phyloP scores from a whole-genome alignment of 1,284 basidiomycete genomes.

The Moesziomyces globuligerus region DNA sequence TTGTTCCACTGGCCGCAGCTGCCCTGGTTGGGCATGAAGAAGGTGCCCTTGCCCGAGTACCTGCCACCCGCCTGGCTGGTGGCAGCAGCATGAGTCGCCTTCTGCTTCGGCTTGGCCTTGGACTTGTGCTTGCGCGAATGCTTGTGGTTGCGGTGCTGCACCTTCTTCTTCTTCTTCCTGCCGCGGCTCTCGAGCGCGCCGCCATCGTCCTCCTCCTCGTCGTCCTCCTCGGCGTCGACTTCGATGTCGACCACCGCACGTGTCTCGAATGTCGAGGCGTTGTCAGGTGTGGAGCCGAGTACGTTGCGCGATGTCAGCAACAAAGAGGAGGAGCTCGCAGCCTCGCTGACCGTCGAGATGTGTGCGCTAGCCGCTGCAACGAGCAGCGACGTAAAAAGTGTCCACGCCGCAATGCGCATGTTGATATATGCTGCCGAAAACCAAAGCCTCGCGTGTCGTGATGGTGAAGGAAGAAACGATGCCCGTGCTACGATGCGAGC shows the following conservation, averaged over 20 bases:
- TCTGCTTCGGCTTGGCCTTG: slow-evolving; percentile 3
- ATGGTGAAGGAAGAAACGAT: too few relatives aligned
- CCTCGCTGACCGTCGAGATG: too few relatives aligned
- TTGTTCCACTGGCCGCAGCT: slow-evolving; percentile 38
- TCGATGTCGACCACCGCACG: slow-evolving; percentile 1
- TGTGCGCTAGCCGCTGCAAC: too few relatives aligned
- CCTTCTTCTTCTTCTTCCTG: slow-evolving; percentile 6
- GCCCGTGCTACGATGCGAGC: too few relatives aligned
- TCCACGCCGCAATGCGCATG: too few relatives aligned
- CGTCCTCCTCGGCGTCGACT: slow-evolving; percentile 2
- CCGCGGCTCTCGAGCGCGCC: slow-evolving; percentile 10
- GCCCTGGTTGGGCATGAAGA: slow-evolving; percentile 32
- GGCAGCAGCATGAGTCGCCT: not conserved
- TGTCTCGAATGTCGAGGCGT: not conserved
- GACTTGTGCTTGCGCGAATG: slow-evolving; percentile 4
- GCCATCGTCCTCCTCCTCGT: slow-evolving; percentile 3
- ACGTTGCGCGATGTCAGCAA: not conserved
- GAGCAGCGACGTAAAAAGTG: too few relatives aligned
- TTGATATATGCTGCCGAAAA: too few relatives aligned
- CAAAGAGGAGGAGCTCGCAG: too few relatives aligned
- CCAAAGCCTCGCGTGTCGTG: too few relatives aligned
- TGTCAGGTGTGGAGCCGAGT: not conserved
- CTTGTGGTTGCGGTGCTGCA: slow-evolving; percentile 20
- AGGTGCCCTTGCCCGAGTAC: slow-evolving; percentile 32
- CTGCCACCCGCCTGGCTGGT: not conserved